Conservation (phyloP, 2,329 filamentous ascomycete genomes). For the Alternaria novae-zelandiae region DNA sequence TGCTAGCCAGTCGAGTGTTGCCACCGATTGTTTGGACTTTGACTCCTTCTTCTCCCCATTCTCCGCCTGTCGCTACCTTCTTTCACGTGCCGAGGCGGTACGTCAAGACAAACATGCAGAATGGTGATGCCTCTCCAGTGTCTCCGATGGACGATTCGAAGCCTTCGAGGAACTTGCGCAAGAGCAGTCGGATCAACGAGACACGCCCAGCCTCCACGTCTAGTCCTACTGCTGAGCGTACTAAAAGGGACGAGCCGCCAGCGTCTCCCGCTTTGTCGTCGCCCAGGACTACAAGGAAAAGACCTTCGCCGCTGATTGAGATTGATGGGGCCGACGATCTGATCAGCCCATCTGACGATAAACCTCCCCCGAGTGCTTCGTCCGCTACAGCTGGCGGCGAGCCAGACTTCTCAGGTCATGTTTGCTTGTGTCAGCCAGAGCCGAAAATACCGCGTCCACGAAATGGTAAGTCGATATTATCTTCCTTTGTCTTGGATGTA, state of each 20-base stretch:
- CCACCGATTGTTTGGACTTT: constrained; percentile 37
- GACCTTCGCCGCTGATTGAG: constrained; percentile 29
- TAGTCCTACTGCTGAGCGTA: constrained; percentile 16
- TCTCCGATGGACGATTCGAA: constrained; percentile 32
- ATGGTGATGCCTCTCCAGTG: constrained; percentile 19
- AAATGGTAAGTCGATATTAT: constrained; percentile 64
- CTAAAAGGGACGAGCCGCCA: constrained; percentile 27
- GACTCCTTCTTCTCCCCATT: constrained; percentile 20
- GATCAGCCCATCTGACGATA: constrained; percentile 26
- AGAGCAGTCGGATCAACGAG: constrained; percentile 37
- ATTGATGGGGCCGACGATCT: constrained; percentile 21
- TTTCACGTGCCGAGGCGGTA: constrained; percentile 45
- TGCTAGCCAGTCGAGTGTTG: constrained; percentile 44
- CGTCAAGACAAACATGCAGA: constrained; percentile 42
- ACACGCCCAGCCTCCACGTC: constrained; percentile 29
- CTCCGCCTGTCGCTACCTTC: constrained; percentile 39
- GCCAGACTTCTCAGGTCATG: constrained; percentile 52
- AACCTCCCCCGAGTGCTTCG: constrained; percentile 29
- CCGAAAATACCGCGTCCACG: constrained; percentile 74
- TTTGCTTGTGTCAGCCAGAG: constrained; percentile 74
- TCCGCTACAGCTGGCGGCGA: constrained; percentile 32
- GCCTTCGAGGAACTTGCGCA: constrained; percentile 31
- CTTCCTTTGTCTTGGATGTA: constrained; percentile 28
- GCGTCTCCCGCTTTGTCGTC: constrained; percentile 24
- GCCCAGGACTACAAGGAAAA: constrained; percentile 32